Base-by-base conservation (phyloP, 2,329 filamentous ascomycete genomes). In the Phialocephala sp. region DNA sequence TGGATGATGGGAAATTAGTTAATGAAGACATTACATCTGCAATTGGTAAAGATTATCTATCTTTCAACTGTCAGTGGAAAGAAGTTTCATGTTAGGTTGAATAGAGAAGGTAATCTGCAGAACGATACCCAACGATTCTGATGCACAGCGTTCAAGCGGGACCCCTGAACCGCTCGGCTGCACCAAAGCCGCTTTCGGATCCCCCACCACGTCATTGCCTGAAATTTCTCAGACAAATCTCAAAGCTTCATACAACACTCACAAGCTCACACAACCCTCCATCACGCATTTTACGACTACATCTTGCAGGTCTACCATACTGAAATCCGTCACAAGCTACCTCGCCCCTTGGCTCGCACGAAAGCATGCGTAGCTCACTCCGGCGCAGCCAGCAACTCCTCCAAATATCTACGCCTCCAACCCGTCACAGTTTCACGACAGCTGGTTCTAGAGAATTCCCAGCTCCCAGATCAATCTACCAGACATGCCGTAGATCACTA, bases 211-310 rank as follows among this genome's bases (percentile, higher is more conserved):
- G 50, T 54, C 50, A 54, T 54, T 54, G 50, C 18, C 50, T 24
- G 50, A 54, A 54, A 54, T 54, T 50, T 54, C 50, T 54, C 18
- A 27, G 50, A 54, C 50, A 54, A 52, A 27, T 32, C 24, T 54
- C 11, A 54, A 32, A 54, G 50, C 20, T 27, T 52, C 47, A 52
- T 24, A 50, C 45, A 54, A 54, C 18, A 32, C 11, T 18, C 24
- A 32, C 22, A 54, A 27, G 24, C 50, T 54, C 27, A 32, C 24
- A 54, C 50, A 14, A 32, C 50, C 14, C 32, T 35, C 27, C 50
- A 32, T 54, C 32, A 18, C n/a, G 24, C 4, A 32, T 24, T 18
- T 9, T 32, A 32, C 20, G 11, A 11, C 24, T n/a, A 35, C 22
- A 54, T 18, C 22, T 8, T 32, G 9, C 22, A 32, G 24, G 4